Percentiles rank a stretch among this genome's conserved stretches.
Conservation (phyloP, 805 yeast species). For the Komagataella kurtzmanii region DNA sequence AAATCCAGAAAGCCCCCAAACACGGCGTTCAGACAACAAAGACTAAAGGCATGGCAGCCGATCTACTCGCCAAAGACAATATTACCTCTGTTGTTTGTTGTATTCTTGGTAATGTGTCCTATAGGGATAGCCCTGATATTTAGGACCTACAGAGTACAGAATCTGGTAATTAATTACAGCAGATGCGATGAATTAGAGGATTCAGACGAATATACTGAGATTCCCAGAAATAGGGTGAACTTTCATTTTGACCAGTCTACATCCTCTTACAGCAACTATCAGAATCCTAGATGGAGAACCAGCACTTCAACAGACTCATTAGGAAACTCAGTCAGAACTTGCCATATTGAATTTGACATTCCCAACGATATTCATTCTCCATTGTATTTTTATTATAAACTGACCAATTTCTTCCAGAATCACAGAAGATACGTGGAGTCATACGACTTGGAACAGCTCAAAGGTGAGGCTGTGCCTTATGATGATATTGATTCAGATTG, state of each 20-base stretch:
- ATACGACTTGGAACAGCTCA: conserved; percentile 66
- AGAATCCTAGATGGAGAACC: conserved; percentile 53
- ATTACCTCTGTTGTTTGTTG: conserved; percentile 62
- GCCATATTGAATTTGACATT: conserved; percentile 58
- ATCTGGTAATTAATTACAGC: conserved; percentile 62
- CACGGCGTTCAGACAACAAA: conserved; percentile 70
- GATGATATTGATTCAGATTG: conserved; percentile 38
- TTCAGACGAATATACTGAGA: conserved; percentile 22
- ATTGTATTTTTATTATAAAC: conserved; percentile 64
- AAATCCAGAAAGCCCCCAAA: conserved; percentile 47
- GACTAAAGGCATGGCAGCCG: conserved; percentile 62
- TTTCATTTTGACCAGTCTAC: conserved; percentile 45
- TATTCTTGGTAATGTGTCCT: conserved; percentile 78
- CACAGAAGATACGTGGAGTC: conserved; percentile 89
- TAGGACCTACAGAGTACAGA: conserved; percentile 72
- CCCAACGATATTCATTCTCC: conserved; percentile 64
- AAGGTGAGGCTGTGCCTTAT: conserved; percentile 54
- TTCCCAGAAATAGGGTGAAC: conserved; percentile 46
- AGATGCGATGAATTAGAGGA: conserved; percentile 36
- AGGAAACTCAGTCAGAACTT: conserved; percentile 25
- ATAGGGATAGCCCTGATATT: conserved; percentile 75
- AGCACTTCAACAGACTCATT: conserved; percentile 19
- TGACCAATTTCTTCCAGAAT: conserved; percentile 88
- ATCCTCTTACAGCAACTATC: conserved; percentile 13
- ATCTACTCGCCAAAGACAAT: conserved; percentile 87